phyloP scores from a whole-genome alignment of 305 asterid species.

The Fraxinus nigra region DNA sequence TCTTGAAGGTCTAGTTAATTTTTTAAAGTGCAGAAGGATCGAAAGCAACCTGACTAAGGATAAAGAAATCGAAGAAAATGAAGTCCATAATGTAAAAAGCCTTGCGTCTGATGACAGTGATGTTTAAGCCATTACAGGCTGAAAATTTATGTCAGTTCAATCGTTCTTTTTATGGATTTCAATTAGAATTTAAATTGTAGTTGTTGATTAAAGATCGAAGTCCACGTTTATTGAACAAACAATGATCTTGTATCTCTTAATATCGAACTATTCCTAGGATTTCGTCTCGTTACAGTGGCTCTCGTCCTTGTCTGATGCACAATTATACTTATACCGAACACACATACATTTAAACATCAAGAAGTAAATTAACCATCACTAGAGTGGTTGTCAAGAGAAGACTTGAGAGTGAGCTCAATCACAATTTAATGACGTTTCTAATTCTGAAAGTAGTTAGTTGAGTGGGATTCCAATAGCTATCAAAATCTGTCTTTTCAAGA shows the following conservation, averaged over 20 bases:
- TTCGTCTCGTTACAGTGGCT: neutral
- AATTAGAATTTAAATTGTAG: neutral
- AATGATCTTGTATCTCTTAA: neutral
- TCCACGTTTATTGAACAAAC: neutral
- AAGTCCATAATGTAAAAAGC: slow-evolving; percentile 11
- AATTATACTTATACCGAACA: too few species aligned
- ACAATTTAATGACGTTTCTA: neutral
- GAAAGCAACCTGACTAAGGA: neutral
- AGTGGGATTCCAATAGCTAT: neutral
- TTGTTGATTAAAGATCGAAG: neutral
- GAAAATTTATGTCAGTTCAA: neutral
- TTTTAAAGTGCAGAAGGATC: slow-evolving; percentile 31
- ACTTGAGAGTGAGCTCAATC: neutral
- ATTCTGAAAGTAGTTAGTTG: neutral
- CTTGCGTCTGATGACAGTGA: slow-evolving; percentile 7
- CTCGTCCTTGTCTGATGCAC: neutral
- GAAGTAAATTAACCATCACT: neutral
- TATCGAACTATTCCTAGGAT: neutral
- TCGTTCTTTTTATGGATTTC: neutral
- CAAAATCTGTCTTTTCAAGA: too few species aligned
- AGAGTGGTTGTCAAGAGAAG: neutral
- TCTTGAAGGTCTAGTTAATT: slow-evolving; percentile 24
- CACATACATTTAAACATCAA: neutral
- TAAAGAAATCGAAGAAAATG: slow-evolving; percentile 12
- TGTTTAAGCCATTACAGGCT: neutral